Percentiles rank a stretch among this genome's conserved stretches.
Conservation (phyloP, 1,284 basidiomycete genomes). For the Psilocybe mexicana region DNA sequence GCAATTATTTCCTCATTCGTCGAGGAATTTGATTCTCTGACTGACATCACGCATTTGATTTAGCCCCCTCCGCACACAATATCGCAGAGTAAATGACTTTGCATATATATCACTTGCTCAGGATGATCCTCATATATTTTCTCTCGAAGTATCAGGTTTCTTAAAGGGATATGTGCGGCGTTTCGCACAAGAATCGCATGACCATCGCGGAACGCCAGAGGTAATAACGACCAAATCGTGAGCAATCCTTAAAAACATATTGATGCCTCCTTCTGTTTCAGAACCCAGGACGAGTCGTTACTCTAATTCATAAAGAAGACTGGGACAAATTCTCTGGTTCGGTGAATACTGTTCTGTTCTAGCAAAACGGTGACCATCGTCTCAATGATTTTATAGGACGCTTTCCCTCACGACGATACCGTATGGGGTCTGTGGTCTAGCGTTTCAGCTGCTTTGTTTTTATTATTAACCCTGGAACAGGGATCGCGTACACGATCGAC, state of each 20-base stretch:
- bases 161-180: slow-evolving; percentile 84
- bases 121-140: too few species aligned
- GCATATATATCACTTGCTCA: not conserved
- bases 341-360: slow-evolving; percentile 36
- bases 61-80: slow-evolving; percentile 76
- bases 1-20: slow-evolving; percentile 34
- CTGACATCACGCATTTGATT: not conserved
- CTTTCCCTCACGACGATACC: slow-evolving; percentile 75
- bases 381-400: slow-evolving; percentile 46
- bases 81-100: slow-evolving; percentile 46
- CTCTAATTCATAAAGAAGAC: slow-evolving; percentile 81
- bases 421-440: slow-evolving; percentile 72
- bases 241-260: too few species aligned
- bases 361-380: not conserved
- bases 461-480: slow-evolving; percentile 34
- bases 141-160: slow-evolving; percentile 48
- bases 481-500: slow-evolving; percentile 83
- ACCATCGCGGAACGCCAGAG: slow-evolving; percentile 83
- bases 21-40: not conserved
- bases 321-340: slow-evolving; percentile 74
- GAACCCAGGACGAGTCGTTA: slow-evolving; percentile 86
- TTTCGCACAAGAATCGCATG: slow-evolving; percentile 86
- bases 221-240: slow-evolving; percentile 32
- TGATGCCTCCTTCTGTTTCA: slow-evolving; percentile 25
- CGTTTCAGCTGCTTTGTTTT: too few species aligned